Evolutionary conservation across 2,329 filamentous ascomycete species (phyloP).

Genomic region (Fusarium sp.): DNA sequence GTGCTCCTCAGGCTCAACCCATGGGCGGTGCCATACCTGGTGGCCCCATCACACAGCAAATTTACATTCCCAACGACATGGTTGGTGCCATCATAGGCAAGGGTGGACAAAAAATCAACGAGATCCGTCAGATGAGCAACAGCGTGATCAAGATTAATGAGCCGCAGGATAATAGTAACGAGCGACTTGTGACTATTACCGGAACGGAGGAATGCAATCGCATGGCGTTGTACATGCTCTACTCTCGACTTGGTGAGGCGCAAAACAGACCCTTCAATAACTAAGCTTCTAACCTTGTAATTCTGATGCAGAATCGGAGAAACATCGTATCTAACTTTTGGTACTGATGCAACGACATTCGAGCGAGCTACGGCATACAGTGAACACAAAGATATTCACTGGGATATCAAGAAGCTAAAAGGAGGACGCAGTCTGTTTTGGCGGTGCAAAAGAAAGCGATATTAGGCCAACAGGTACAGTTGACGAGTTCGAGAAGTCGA

Average conservation of each 20-base stretch:
- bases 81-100: constrained; percentile 99
- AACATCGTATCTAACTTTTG: constrained; percentile 56
- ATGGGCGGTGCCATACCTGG: constrained; percentile 73
- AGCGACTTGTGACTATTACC: constrained; percentile 96
- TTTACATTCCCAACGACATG: constrained; percentile 99
- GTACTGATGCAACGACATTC: constrained; percentile 29
- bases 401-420: constrained; percentile 35
- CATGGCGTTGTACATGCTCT: constrained; percentile 99
- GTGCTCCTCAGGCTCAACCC: constrained; percentile 79
- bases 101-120: constrained; percentile 98
- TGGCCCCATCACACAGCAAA: constrained; percentile 91
- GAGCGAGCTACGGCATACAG: constrained; percentile 19
- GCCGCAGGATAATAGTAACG: constrained; percentile 98
- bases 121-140: constrained; percentile 95
- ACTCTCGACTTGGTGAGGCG: constrained; percentile 88
- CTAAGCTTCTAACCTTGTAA: constrained; percentile 47
- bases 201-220: constrained; percentile 98
- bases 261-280: constrained; percentile 45
- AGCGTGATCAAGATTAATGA: constrained; percentile 99
- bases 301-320: constrained; percentile 57
- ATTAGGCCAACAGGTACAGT: constrained; percentile 1
- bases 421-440: constrained; percentile 36
- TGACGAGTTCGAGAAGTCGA: constrained; percentile 15
- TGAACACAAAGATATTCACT: constrained; percentile 18
- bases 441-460: constrained; percentile 6